These are phyloP conservation scores for Theobroma cacao DNA, from an alignment of 345 rosid genomes.

Conservation along the genomic window DNA sequence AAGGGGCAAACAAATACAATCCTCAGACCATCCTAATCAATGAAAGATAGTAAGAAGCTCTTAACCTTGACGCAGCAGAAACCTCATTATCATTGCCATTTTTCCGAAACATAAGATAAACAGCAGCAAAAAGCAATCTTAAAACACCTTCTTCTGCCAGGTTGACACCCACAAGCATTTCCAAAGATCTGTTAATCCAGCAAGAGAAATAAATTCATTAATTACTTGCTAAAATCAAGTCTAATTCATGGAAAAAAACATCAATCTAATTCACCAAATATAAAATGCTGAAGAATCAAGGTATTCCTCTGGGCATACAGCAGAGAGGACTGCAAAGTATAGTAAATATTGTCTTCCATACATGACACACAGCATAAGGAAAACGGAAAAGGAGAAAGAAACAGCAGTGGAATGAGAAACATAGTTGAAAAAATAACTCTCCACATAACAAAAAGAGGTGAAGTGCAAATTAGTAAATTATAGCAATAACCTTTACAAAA, in stretches of 20 bases:
- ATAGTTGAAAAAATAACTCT: neutral
- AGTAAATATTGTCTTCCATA: neutral
- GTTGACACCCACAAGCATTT: constrained; percentile 68
- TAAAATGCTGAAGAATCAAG: constrained; percentile 8
- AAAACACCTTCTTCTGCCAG: constrained; percentile 93
- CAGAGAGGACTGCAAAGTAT: neutral
- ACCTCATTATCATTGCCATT: constrained; percentile 68
- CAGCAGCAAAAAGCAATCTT: constrained; percentile 72
- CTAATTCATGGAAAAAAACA: constrained; percentile 6
- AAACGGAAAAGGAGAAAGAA: neutral
- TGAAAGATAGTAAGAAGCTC: constrained; percentile 15
- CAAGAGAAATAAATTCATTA: constrained; percentile 10
- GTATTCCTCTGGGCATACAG: neutral
- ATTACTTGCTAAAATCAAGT: neutral
- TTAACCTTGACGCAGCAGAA: constrained; percentile 86
- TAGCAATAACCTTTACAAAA: neutral
- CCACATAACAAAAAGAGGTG: too few relatives aligned
- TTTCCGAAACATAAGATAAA: constrained; percentile 64
- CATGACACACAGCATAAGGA: neutral
- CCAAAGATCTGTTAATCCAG: constrained; percentile 67
- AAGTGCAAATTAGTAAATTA: neutral
- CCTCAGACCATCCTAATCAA: constrained; percentile 4
- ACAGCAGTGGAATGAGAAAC: neutral
- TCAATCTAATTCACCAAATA: neutral
- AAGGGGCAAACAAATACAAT: neutral